Evolutionary conservation across 352 stramenopile genomes (phyloP).

Genomic region (Phytophthora sp.): DNA sequence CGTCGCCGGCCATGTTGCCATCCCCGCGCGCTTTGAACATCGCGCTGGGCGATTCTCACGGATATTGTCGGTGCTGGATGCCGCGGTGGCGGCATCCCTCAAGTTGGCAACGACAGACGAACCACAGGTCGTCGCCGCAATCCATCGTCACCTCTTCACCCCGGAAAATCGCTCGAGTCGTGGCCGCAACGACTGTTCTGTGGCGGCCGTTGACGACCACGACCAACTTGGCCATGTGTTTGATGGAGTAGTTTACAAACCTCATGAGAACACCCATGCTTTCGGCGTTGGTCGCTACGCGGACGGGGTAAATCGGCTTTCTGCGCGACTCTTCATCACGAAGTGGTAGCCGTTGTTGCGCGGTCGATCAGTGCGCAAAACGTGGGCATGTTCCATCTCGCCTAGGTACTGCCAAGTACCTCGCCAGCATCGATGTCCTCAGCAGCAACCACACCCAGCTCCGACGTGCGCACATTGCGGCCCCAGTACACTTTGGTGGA

Average conservation of each 20-base stretch:
- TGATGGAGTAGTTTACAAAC: constrained; percentile 2
- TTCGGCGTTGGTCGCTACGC: background rate
- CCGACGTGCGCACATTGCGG: background rate
- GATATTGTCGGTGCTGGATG: background rate
- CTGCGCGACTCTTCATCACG: background rate
- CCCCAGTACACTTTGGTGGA: background rate
- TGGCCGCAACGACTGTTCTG: background rate
- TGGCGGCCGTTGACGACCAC: background rate
- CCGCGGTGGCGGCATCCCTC: background rate
- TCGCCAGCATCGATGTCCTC: background rate
- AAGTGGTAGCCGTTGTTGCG: constrained; percentile 2
- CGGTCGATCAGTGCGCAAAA: background rate
- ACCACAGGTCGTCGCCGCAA: constrained; percentile 3
- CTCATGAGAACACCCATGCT: background rate
- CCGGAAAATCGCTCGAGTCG: background rate
- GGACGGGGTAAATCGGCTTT: background rate
- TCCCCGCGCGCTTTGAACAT: no score
- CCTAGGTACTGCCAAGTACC: constrained; percentile 5
- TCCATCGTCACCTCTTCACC: constrained; percentile 1
- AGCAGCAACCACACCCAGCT: background rate
- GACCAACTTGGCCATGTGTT: background rate
- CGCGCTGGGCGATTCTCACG: background rate
- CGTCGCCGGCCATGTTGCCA: background rate
- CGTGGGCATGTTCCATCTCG: background rate
- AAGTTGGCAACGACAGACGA: background rate